Conservation (phyloP, 192 early-diverging fungal species). For the Coemansia sp. region DNA sequence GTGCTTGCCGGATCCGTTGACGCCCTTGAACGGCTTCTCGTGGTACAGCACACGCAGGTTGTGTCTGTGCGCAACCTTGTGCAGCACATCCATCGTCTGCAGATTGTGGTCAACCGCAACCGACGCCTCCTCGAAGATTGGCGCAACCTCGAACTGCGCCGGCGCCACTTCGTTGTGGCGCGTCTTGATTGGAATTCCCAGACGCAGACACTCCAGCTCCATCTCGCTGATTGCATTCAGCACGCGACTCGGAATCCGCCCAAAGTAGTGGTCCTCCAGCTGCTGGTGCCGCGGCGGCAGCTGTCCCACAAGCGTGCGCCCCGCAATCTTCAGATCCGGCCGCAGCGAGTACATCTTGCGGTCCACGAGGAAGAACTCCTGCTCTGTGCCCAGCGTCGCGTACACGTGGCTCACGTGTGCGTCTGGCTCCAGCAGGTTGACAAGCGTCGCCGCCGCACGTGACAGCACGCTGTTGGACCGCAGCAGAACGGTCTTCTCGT, state of each 20-base stretch:
- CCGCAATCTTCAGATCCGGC: constrained; percentile 95
- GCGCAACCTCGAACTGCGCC: constrained; percentile 97
- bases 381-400: constrained; percentile 95
- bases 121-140: constrained; percentile 96
- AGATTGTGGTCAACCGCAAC: constrained; percentile 99
- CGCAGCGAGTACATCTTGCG: constrained; percentile 90
- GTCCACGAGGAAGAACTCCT: constrained; percentile 99
- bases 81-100: constrained; percentile 95
- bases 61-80: constrained; percentile 97
- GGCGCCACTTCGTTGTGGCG: constrained; percentile 99
- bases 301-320: constrained; percentile 90
- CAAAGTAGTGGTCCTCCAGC: constrained; percentile 99
- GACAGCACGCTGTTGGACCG: constrained; percentile 88
- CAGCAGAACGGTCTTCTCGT: constrained; percentile 97
- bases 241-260: constrained; percentile 91
- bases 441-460: constrained; percentile 75
- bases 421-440: constrained; percentile 71
- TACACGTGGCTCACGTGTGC: constrained; percentile 78
- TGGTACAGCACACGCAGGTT: constrained; percentile 97
- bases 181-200: constrained; percentile 99
- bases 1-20: constrained; percentile 99
- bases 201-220: constrained; percentile 90
- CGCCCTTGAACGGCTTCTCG: constrained; percentile 99
- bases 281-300: constrained; percentile 98
- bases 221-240: constrained; percentile 89